Base-by-base conservation (phyloP, 768 basidiomycete genomes). In the Boletus rex-veris region DNA sequence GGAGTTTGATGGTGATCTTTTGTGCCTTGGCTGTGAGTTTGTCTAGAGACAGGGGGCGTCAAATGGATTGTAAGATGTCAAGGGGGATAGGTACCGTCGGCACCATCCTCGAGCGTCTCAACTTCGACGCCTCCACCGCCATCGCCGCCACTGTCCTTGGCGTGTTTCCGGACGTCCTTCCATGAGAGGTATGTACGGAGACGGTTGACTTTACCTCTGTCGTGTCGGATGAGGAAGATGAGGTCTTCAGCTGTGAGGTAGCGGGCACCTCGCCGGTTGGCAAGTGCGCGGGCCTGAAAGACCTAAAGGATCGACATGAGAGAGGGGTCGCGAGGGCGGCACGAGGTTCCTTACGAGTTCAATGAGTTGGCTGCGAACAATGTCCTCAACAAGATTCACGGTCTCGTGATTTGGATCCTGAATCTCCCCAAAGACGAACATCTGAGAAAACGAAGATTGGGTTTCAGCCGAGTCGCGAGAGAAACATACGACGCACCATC, bases 341-440 rank as follows among this genome's bases (percentile, higher is more conserved):
- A 9, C 7, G 36, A 21, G 14, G 24, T 8, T 12, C 21, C 56
- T 46, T 53, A 94, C 94, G 49, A 97, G 83, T 70, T 97, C 93
- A 51, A 94, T 89, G 42, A 98, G 79, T 59, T 98, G 93, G 49
- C 89, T 80, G 36, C 90, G 81, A 18, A 96, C 90, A 47, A 96
- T 92, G 65, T 98, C 94, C 69, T 98, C 94, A n/a, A 98, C 90
- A 31, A 94, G 81, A 63, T 90, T 90, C 14, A 94, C 89, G 0
- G 95, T 93, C 51, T 92, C 92, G 14, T 79, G 77, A 50, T 85
- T 82, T 2, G 94, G 92, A 53, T 96, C 92, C 66, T 93, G 90
- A 4, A 96, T 90, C 73, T 95, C 93, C 9, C 93, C 93, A 70
- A 97, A 96, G 41, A 97, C 95, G 65, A 96, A 97, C 92, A 97